Conservation (phyloP, 2,329 filamentous ascomycete species). For the Cephalotrichum gorgonifer region DNA sequence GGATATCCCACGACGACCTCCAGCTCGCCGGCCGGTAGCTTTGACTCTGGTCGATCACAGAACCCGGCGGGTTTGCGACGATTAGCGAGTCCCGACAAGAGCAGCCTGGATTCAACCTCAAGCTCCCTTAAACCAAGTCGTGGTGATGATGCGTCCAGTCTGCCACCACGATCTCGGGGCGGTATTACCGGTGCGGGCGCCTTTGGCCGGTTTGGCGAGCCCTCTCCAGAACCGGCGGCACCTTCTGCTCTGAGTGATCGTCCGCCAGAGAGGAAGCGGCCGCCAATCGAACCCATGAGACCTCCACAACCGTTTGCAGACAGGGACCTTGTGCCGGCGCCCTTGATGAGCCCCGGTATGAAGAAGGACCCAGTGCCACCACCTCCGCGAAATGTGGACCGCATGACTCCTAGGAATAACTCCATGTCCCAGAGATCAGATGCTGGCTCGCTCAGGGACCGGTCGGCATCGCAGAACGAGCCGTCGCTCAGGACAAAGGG, state of each 20-base stretch:
- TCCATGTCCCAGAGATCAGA: conserved; percentile 13
- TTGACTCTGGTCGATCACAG: conserved; percentile 35
- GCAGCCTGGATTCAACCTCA: conserved; percentile 47
- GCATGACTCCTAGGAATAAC: conserved; percentile 35
- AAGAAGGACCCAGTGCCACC: conserved; percentile 35
- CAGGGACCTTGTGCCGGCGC: conserved; percentile 46
- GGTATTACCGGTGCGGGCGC: conserved; percentile 27
- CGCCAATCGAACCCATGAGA: conserved; percentile 53
- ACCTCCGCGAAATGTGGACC: conserved; percentile 39
- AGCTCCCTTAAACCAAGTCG: conserved; percentile 32
- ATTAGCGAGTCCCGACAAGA: conserved; percentile 37
- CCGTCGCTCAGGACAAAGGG: conserved; percentile 6
- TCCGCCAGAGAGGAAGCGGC: conserved; percentile 51
- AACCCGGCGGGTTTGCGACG: conserved; percentile 33
- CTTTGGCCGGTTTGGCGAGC: conserved; percentile 5
- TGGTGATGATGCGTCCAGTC: conserved; percentile 40
- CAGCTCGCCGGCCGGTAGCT: conserved; percentile 39
- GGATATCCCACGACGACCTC: conserved; percentile 9
- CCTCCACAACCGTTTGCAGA: conserved; percentile 34
- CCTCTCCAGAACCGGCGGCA: conserved; percentile 9
- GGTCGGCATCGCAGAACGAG: conserved; percentile 7
- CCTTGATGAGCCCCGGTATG: conserved; percentile 39
- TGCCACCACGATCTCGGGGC: conserved; percentile 43
- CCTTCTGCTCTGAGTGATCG: conserved; percentile 22
- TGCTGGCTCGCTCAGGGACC: conserved; percentile 9